Percentiles rank a stretch among this genome's conserved stretches.
Conservation (phyloP, 1,284 basidiomycete genomes). For the Polyporus tsugae region DNA sequence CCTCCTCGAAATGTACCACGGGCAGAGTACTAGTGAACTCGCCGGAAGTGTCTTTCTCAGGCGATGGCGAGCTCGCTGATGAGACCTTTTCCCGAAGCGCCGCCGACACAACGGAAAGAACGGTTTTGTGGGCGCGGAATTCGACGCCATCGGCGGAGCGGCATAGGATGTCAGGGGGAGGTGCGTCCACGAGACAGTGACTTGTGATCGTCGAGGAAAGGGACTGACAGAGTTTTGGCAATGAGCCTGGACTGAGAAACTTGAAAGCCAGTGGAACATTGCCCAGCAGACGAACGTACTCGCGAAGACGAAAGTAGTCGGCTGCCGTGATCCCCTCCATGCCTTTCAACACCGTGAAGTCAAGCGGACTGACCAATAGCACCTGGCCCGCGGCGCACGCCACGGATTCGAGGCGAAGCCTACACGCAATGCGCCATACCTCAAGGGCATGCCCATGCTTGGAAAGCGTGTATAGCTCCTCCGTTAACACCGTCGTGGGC, state of each 20-base stretch:
- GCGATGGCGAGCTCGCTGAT: background rate
- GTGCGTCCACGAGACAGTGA: background rate
- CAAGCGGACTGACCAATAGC: background rate
- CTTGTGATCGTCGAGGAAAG: background rate
- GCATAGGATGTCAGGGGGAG: constrained; percentile 22
- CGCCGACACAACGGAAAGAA: constrained; percentile 34
- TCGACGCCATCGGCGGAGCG: constrained; percentile 34
- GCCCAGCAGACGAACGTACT: background rate
- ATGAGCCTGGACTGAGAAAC: background rate
- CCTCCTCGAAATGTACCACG: background rate
- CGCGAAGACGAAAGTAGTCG: constrained; percentile 25
- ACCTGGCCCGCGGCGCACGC: constrained; percentile 18
- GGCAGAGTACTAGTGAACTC: background rate
- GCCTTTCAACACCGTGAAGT: constrained; percentile 6
- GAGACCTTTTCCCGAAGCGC: constrained; percentile 23
- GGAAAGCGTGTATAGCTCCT: constrained; percentile 7
- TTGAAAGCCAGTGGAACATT: background rate
- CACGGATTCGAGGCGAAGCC: constrained; percentile 19
- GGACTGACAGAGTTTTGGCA: background rate
- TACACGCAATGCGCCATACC: constrained; percentile 27
- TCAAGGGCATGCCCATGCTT: constrained; percentile 11
- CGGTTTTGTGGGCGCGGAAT: constrained; percentile 21
- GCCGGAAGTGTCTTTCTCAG: background rate
- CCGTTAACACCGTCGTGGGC: constrained; percentile 18
- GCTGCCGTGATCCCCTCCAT: constrained; percentile 27